Conservation (phyloP, 495 filamentous ascomycete genomes). For the Tuber magnatum region DNA sequence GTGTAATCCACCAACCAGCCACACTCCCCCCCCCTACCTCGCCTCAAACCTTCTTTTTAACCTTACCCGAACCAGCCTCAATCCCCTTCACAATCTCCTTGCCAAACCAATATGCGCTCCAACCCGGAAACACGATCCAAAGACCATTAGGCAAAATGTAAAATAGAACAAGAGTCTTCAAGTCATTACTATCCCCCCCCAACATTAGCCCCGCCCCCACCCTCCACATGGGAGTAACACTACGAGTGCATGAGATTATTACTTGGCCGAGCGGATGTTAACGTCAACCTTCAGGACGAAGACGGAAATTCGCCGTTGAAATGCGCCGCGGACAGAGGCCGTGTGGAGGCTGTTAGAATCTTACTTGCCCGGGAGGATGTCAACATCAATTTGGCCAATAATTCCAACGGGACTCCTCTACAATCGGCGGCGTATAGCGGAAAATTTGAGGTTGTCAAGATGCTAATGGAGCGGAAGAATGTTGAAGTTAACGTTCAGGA, state of each 20-base stretch:
- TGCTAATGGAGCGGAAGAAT: background rate
- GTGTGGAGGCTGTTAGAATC: background rate
- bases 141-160: slow-evolving; percentile 22
- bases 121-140: slow-evolving; percentile 23
- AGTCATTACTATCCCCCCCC: slow-evolving; percentile 16
- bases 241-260: background rate
- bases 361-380: background rate
- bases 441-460: background rate
- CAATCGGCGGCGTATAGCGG: slow-evolving; percentile 1
- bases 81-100: slow-evolving; percentile 8
- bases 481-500: background rate
- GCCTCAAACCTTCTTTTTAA: background rate
- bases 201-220: background rate
- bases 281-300: background rate
- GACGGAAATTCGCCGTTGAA: background rate
- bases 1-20: background rate
- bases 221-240: background rate
- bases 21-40: background rate
- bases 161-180: slow-evolving; percentile 14
- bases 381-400: background rate
- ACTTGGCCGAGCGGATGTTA: background rate
- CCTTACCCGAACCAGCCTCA: background rate
- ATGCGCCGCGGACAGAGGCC: background rate
- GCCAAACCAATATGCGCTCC: slow-evolving; percentile 14
- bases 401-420: background rate